phyloP scores from a whole-genome alignment of 306 rosid species.

The Trichosanthes truncata region DNA sequence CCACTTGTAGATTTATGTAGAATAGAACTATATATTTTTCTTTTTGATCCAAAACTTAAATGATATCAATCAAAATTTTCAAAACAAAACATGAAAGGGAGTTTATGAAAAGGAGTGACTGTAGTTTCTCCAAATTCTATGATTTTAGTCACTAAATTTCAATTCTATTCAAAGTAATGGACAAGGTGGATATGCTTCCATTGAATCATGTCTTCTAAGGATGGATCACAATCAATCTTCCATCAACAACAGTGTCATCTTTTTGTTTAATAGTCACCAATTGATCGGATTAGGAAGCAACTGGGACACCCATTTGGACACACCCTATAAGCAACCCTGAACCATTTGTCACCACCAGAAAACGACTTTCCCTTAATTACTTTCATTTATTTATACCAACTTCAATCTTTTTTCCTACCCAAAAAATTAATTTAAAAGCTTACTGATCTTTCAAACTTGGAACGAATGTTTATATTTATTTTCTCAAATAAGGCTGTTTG shows the following conservation, averaged over 20 bases:
- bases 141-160: constrained; percentile 4
- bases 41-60: neutral
- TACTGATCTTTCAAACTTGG: too few species aligned
- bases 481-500: too few species aligned
- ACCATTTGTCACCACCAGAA: neutral
- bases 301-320: constrained; percentile 9
- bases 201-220: constrained; percentile 1
- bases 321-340: neutral
- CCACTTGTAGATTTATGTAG: too few species aligned
- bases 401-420: too few species aligned
- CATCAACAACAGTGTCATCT: constrained; percentile 8
- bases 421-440: too few species aligned
- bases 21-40: too few species aligned
- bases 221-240: constrained; percentile 8
- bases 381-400: neutral
- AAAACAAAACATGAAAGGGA: neutral
- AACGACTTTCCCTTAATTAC: too few species aligned
- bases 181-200: constrained; percentile 8
- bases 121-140: neutral
- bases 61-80: neutral
- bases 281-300: constrained; percentile 1
- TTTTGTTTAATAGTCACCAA: constrained; percentile 2
- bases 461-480: too few species aligned
- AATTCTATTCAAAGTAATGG: neutral
- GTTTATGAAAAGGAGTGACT: neutral